These are phyloP conservation scores for Talaromyces sp. DNA, from an alignment of 2,329 filamentous ascomycete genomes.

Conservation along the genomic window DNA sequence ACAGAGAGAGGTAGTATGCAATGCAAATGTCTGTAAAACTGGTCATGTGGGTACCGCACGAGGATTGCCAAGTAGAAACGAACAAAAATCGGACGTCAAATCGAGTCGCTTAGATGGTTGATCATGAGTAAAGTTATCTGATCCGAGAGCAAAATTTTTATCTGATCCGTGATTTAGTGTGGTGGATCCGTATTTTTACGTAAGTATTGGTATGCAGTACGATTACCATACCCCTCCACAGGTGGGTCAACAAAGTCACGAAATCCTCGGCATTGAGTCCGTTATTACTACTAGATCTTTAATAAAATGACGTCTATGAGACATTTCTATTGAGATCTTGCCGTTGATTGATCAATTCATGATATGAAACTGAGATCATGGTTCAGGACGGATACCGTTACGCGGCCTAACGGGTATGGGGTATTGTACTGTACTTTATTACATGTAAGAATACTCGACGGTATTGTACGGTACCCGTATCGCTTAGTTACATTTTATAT, in stretches of 20 bases:
- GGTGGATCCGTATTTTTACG: background rate
- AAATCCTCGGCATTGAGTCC: background rate
- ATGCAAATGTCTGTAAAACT: background rate
- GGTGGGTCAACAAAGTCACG: background rate
- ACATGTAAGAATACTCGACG: background rate
- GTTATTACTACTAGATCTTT: no score
- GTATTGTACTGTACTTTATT: background rate
- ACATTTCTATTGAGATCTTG: background rate
- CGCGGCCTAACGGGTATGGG: background rate
- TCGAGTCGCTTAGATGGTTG: background rate
- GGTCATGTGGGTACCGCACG: background rate
- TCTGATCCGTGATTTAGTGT: slow-evolving; percentile 8
- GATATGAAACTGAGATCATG: background rate
- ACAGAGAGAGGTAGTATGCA: background rate
- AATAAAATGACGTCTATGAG: background rate
- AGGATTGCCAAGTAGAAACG: background rate
- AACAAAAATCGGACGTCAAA: background rate
- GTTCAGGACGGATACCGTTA: background rate
- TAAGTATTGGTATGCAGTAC: background rate
- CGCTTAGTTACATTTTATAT: background rate
- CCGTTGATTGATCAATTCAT: background rate
- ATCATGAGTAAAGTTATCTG: slow-evolving; percentile 17
- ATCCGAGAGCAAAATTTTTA: slow-evolving; percentile 26
- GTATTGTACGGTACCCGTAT: slow-evolving; percentile 4
- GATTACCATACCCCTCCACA: background rate